Evolutionary conservation across 2,329 filamentous ascomycete species (phyloP).

Genomic region (Diaporthe ilicicola): DNA sequence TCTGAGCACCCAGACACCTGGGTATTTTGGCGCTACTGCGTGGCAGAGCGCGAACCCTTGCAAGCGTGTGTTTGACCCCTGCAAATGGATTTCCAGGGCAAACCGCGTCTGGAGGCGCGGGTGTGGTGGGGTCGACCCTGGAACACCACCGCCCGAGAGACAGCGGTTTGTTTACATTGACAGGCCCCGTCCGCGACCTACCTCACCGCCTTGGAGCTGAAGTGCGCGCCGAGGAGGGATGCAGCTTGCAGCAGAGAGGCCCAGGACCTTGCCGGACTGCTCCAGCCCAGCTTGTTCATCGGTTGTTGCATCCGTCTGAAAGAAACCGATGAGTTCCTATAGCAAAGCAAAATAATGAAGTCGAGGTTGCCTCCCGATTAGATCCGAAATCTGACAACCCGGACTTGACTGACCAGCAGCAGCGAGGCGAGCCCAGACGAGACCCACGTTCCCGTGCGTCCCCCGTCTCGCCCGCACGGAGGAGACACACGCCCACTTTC

Average conservation of each 20-base stretch:
- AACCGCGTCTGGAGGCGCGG: conserved; percentile 10
- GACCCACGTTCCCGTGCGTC: conserved; percentile 9
- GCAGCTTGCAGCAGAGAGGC: neutral
- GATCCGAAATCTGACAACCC: conserved; percentile 34
- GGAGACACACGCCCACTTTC: conserved; percentile 26
- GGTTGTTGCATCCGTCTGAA: neutral
- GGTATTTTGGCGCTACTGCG: conserved; percentile 3
- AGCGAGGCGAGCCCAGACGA: neutral
- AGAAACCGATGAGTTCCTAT: too few relatives aligned
- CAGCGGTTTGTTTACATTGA: conserved; percentile 26
- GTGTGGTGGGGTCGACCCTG: conserved; percentile 13
- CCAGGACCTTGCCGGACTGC: too few relatives aligned
- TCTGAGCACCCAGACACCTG: conserved; percentile 4
- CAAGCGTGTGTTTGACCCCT: conserved; percentile 3
- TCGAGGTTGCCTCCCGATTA: conserved; percentile 17
- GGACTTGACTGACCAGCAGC: neutral
- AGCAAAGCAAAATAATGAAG: too few relatives aligned
- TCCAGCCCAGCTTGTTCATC: neutral
- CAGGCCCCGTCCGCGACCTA: conserved; percentile 5
- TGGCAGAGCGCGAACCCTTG: conserved; percentile 18
- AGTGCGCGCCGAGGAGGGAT: neutral
- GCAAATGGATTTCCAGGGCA: conserved; percentile 21
- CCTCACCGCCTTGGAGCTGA: conserved; percentile 21
- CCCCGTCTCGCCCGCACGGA: conserved; percentile 17
- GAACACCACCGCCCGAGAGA: conserved; percentile 1